Percentiles rank a stretch among this genome's conserved stretches.
Conservation (phyloP, 257 asterid genomes). For the Fraxinus excelsior region DNA sequence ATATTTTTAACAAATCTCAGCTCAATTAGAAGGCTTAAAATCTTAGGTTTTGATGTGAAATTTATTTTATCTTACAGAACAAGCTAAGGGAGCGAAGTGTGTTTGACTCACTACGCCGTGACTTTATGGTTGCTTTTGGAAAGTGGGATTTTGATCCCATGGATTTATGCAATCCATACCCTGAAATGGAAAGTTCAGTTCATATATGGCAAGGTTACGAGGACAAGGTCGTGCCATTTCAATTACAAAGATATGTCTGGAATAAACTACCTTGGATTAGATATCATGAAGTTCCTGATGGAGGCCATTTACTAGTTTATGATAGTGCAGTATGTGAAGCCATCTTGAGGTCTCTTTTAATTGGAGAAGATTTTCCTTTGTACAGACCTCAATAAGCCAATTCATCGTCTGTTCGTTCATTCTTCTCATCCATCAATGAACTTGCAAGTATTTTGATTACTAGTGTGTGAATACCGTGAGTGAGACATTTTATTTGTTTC, state of each 20-base stretch:
- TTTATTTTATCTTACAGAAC: conserved; percentile 45
- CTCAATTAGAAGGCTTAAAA: background rate
- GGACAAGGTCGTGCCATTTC: conserved; percentile 58
- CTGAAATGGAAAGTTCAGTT: conserved; percentile 32
- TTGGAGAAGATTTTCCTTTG: conserved; percentile 71
- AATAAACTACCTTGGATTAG: conserved; percentile 84
- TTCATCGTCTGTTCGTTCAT: conserved; percentile 21
- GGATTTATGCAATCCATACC: conserved; percentile 60
- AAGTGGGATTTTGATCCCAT: conserved; percentile 94
- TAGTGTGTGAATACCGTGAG: conserved; percentile 24
- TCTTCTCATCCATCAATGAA: conserved; percentile 39
- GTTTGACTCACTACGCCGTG: conserved; percentile 78
- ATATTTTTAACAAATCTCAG: too few species aligned
- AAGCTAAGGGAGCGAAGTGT: conserved; percentile 47
- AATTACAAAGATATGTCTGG: conserved; percentile 67
- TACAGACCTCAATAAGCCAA: conserved; percentile 47
- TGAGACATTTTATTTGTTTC: conserved; percentile 33
- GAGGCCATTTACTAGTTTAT: conserved; percentile 88
- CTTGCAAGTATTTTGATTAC: conserved; percentile 42
- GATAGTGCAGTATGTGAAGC: conserved; percentile 83
- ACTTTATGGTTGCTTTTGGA: conserved; percentile 71
- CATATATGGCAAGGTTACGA: conserved; percentile 58
- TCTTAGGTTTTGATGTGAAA: background rate
- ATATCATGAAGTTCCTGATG: conserved; percentile 86
- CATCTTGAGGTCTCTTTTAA: conserved; percentile 80